Evolutionary conservation across 129 eudicot genomes (phyloP), one percentile per base, ranked within the genome.

Genomic region (Pittosporum tobira): DNA sequence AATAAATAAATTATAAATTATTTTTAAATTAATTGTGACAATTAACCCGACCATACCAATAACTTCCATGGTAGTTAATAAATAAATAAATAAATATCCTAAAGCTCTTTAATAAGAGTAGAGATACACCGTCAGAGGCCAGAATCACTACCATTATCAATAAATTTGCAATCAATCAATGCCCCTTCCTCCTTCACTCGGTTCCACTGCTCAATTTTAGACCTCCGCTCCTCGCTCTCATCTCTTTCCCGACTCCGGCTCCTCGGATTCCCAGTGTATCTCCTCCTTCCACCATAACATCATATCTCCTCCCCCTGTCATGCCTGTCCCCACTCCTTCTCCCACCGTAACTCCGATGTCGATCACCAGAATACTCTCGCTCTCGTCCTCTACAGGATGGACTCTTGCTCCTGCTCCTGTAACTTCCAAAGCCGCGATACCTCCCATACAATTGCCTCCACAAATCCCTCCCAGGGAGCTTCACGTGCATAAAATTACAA

Each of bases 401-500:
- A 67, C 93, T 85, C 12, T 91, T 70, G 74, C 94, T 84, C 53
- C 89, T 66, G 38, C 96, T 88, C 48, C 90, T 88, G 78, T 81
- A 79, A 40, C 45, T n/a, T 10, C 45, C 45, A 40, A 10, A 40
- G 42, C 95, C 65, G 14, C 76, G 61, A 52, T 76, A 51, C 64
- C 80, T 88, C 68, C 97, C 88, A 31, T 82, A 89, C 43, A 89
- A 71, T 54, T 85, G 95, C 45, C 90, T 75, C 71, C 88, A 82
- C 76, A 85, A 60, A 71, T 85, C 97, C 97, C 81, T 82, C 88
- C 81, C 78, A 36, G 85, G 85, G 76, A 80, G 80, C 50, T 89
- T 89, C 61, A 89, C 72, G 73, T 89, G 97, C 97, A 89, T 89
- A 69, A 89, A 85, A 74, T 89, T 89, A 76, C 97, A 89, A 71